phyloP scores from a whole-genome alignment of 2,329 filamentous ascomycete species.

The Clarireedia sp. region DNA sequence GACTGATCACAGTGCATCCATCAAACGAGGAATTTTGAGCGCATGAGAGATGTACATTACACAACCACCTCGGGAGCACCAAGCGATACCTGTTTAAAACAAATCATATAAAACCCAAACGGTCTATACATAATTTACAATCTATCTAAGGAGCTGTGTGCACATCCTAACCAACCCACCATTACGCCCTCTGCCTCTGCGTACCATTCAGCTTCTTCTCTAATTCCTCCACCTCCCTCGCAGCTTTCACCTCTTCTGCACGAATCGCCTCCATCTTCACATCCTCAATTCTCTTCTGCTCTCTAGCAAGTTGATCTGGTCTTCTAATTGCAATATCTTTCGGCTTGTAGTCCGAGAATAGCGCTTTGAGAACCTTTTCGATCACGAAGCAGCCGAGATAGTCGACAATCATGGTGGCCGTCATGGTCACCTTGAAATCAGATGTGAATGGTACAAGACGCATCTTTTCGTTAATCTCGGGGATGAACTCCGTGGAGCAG shows the following conservation, averaged over 20 bases:
- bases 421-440: constrained; percentile 86
- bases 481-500: constrained; percentile 90
- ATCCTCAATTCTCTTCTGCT: constrained; percentile 58
- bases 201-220: constrained; percentile 46
- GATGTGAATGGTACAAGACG: constrained; percentile 81
- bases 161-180: not conserved
- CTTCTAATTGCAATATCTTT: constrained; percentile 87
- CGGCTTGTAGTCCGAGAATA: constrained; percentile 86
- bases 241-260: constrained; percentile 45
- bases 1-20: too few relatives aligned
- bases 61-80: too few relatives aligned
- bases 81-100: too few relatives aligned
- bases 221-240: constrained; percentile 46
- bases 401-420: constrained; percentile 76
- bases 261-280: constrained; percentile 42
- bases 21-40: too few relatives aligned
- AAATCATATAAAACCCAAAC: too few relatives aligned
- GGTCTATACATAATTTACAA: too few relatives aligned
- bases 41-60: too few relatives aligned
- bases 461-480: constrained; percentile 89
- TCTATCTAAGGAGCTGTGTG: not conserved
- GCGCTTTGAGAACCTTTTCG: constrained; percentile 73
- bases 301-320: constrained; percentile 75
- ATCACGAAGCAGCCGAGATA: constrained; percentile 81
- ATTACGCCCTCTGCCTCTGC: not conserved